Evolutionary conservation across 148 eudicot genomes (phyloP), one percentile per base, ranked within the genome.

Genomic region (Amaranthus hypochondriacus): DNA sequence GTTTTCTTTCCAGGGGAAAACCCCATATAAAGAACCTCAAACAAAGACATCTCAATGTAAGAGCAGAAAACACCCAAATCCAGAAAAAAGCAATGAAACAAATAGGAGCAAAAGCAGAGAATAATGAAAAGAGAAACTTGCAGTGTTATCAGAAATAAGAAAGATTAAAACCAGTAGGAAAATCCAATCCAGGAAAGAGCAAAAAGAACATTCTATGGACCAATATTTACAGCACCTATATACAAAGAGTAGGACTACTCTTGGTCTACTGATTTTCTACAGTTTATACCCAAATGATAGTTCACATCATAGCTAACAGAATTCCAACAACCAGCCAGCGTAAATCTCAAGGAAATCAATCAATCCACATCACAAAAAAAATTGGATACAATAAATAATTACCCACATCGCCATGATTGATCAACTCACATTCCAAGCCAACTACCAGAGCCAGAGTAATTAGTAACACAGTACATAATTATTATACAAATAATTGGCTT

Each of bases 121-220:
- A 72, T 21, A 68, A 15, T 56, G 67, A 18, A 73, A 72, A n/a
- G n/a, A 15, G 18, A 5, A 6, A 58, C 58, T 48, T 66, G 43
- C 68, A 79, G 71, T 9, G 66, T 13, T 56, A 75, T 51, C 44
- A 76, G 18, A 66, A 72, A 59, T 39, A 11, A 79, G 56, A 68
- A 49, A 52, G 9, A 28, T 49, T 21, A 67, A 75, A 12, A 28
- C 39, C 53, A 48, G 56, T 9, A 46, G 64, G 44, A 48, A 48
- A 69, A 56, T 46, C 39, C 48, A 5, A 67, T 42, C 71, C 74
- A 71, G 5, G 72, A 74, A 39, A 12, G 66, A 66, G 18, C 53
- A 78, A 72, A 78, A 12, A n/a, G 54, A 72, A 78, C 73, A 78
- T 73, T 73, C 65, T n/a, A 59, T 78, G 15, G 21, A 10, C 52